A percentile compares a stretch with the other conserved stretches of the same genome.
Evolutionary conservation across 345 rosid genomes (phyloP).

Genomic region (Anastatica hierochuntica): DNA sequence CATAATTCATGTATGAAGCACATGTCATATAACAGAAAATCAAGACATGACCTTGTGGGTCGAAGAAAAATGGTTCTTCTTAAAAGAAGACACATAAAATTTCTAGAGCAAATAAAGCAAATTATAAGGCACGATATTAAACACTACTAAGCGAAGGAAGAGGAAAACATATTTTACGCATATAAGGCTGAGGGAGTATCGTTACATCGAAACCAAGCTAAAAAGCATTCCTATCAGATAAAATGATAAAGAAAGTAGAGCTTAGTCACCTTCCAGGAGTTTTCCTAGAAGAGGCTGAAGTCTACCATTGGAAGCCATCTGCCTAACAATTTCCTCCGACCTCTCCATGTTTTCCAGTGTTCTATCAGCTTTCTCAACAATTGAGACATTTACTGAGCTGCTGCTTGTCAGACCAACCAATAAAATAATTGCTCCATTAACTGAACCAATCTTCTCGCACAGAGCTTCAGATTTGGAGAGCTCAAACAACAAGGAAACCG

Average conservation of each 20-base stretch:
- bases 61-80: too few relatives aligned
- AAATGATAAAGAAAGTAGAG: not conserved
- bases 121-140: not conserved
- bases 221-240: not conserved
- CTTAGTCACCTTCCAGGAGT: constrained; percentile 66
- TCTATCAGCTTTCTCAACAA: constrained; percentile 83
- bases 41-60: not conserved
- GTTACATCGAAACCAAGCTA: too few relatives aligned
- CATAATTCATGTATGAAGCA: constrained; percentile 2
- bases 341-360: constrained; percentile 77
- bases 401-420: constrained; percentile 90
- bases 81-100: too few relatives aligned
- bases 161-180: too few relatives aligned
- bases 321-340: constrained; percentile 72
- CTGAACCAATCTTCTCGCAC: constrained; percentile 87
- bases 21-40: not conserved
- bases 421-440: constrained; percentile 86
- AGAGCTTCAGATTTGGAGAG: constrained; percentile 83
- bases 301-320: constrained; percentile 93
- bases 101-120: too few relatives aligned
- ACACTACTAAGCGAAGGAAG: too few relatives aligned
- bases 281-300: constrained; percentile 76
- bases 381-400: constrained; percentile 63
- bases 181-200: too few relatives aligned
- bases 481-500: constrained; percentile 84